Evolutionary conservation across 2,329 filamentous ascomycete species (phyloP), one percentile per base, ranked within the genome.

Genomic region (Phoma herbarum): DNA sequence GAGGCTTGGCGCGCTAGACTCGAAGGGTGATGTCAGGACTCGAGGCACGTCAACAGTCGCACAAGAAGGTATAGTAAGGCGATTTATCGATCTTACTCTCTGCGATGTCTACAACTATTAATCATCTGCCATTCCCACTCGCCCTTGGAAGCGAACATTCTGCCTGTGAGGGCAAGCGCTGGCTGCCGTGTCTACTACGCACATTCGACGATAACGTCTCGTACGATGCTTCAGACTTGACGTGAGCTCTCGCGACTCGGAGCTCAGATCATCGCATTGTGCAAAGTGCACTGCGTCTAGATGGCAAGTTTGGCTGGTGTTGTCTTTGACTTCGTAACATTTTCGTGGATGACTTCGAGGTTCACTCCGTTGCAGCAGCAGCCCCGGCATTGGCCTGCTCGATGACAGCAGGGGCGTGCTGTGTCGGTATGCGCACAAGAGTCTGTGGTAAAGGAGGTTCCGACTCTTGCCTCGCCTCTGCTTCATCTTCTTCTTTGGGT

Each of bases 391-490:
- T 72, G 35, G 69, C 59, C 48, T 78, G 76, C 52, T 75, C 69
- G 20, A 76, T 67, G 6, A 78, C 59, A 20, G 73, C 67, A 33
- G 73, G 74, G 2, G 77, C 77, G 66, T 93, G 90, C 66, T 94
- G 90, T 16, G 91, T 93, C 1, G 92, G 92, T 66, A 95, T 94
- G 63, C 92, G 87, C 33, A 96, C 92, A 16, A 96, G 83, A 18
- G 91, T 94, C 73, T 94, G 90, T 1, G 92, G 92, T 39, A 95
- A 81, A 39, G 85, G 79, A n/a, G 83, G 76, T 29, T 78, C 76
- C 53, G 79, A 66, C 50, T 82, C 76, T 25, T 62, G 29, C 51
- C 71, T 63, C 79, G 76, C 63, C 33, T 81, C 76, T 2, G 76
- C 70, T 42, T 81, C 77, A 49, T 80, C 77, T 43, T 79, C 70